These are phyloP conservation scores for Erigeron canadensis DNA, from an alignment of 129 eudicot genomes.

Conservation along the genomic window DNA sequence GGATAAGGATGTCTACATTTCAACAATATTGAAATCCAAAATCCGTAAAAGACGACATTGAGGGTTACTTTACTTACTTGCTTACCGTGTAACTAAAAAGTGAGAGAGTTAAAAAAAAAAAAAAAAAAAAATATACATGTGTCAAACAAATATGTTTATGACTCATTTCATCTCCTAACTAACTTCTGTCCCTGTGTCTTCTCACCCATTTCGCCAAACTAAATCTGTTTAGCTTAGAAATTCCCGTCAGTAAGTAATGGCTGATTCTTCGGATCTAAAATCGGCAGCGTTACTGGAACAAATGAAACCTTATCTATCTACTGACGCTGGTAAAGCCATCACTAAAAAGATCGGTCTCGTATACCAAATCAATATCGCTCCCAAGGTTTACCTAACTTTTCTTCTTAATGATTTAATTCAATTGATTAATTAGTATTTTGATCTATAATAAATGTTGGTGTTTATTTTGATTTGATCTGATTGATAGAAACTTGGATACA, in stretches of 20 bases:
- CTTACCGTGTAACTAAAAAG: no score
- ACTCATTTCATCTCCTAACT: no score
- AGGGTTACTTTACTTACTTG: no score
- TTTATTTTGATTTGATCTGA: constrained; percentile 12
- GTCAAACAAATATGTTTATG: no score
- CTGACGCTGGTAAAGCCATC: constrained; percentile 82
- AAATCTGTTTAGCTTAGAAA: background rate
- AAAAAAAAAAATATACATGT: no score
- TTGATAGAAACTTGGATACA: constrained; percentile 80
- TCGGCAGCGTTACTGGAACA: constrained; percentile 85
- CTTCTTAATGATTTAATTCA: background rate
- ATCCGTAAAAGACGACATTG: no score
- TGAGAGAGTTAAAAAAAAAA: no score
- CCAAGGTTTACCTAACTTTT: constrained; percentile 60
- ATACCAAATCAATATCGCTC: constrained; percentile 82
- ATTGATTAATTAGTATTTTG: background rate
- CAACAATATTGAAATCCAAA: no score
- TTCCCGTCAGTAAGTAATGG: constrained; percentile 14
- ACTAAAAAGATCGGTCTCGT: constrained; percentile 75
- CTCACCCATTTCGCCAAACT: background rate
- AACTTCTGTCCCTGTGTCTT: no score
- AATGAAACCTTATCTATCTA: constrained; percentile 74
- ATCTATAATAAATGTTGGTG: background rate
- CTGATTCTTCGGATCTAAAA: constrained; percentile 53
- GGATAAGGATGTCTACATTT: no score